Percentiles rank a stretch among this genome's conserved stretches.
phyloP scores from a whole-genome alignment of 2,329 filamentous ascomycete genomes.

The Xylariaceae sp. region DNA sequence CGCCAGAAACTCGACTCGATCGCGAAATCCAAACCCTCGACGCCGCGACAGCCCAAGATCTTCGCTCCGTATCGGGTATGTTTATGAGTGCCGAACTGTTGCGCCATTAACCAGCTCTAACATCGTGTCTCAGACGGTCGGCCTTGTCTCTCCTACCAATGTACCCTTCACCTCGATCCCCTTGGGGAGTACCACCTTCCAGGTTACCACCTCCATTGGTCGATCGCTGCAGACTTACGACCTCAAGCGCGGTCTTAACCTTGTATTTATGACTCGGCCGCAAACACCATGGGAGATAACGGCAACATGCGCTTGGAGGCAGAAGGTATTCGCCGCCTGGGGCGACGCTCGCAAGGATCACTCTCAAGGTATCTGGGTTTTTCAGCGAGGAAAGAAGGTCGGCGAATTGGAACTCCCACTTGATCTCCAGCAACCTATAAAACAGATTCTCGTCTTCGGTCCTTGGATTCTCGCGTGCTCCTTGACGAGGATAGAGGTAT shows the following conservation, averaged over 20 bases:
- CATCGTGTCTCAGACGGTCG: conserved; percentile 69
- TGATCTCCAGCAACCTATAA: conserved; percentile 70
- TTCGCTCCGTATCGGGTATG: conserved; percentile 90
- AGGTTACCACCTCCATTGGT: conserved; percentile 94
- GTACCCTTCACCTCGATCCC: conserved; percentile 90
- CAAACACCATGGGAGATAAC: conserved; percentile 87
- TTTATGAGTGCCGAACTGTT: conserved; percentile 3
- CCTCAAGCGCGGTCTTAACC: conserved; percentile 82
- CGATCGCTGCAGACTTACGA: conserved; percentile 94
- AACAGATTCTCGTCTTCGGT: conserved; percentile 80
- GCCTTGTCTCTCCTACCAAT: conserved; percentile 85
- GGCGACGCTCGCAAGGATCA: conserved; percentile 60
- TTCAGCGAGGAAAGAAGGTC: conserved; percentile 85
- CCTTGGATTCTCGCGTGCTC: conserved; percentile 88
- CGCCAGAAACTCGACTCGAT: conserved; percentile 67
- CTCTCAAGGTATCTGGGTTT: conserved; percentile 79
- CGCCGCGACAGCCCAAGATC: conserved; percentile 68
- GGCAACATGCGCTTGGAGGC: conserved; percentile 84
- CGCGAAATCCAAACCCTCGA: conserved; percentile 41
- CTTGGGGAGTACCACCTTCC: conserved; percentile 91
- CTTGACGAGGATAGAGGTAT: conserved; percentile 78
- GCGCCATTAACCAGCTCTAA: conserved; percentile 8
- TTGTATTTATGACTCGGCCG: conserved; percentile 90
- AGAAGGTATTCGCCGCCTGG: conserved; percentile 88
- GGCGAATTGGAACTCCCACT: conserved; percentile 71